phyloP scores from a whole-genome alignment of 495 filamentous ascomycete genomes.

The Aspergillus steynii region DNA sequence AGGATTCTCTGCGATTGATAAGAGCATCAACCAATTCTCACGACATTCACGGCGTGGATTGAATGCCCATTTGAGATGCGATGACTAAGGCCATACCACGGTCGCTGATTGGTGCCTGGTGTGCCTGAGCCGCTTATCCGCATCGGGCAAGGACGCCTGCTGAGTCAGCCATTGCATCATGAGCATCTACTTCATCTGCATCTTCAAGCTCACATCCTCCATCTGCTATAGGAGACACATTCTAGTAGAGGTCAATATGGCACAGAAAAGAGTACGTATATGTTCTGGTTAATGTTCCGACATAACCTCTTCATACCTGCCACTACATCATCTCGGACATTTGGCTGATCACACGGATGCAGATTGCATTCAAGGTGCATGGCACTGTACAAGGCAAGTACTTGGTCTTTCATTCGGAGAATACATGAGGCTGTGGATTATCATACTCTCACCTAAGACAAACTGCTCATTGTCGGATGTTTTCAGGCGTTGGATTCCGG shows the following conservation, averaged over 20 bases:
- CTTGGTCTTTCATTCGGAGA: not conserved
- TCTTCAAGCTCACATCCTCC: no score
- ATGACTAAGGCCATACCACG: not conserved
- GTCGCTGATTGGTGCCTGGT: not conserved
- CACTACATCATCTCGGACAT: slow-evolving; percentile 13
- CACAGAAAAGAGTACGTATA: not conserved
- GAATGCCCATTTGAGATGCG: not conserved
- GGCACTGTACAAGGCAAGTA: slow-evolving; percentile 53
- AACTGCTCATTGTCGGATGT: no score
- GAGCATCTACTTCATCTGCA: not conserved
- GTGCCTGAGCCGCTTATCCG: not conserved
- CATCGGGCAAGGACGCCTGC: not conserved
- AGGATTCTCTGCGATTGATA: no score
- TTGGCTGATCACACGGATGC: slow-evolving; percentile 1
- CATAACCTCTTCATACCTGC: not conserved
- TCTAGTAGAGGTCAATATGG: not conserved
- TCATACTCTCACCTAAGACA: no score
- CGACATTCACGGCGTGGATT: no score
- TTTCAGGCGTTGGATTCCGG: slow-evolving; percentile 71
- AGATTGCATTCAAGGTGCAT: slow-evolving; percentile 55
- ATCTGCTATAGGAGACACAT: not conserved
- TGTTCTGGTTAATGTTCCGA: not conserved
- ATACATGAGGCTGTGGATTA: slow-evolving; percentile 11
- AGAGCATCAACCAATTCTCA: no score
- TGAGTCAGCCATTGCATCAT: not conserved